Conservation (phyloP, 208 protist species). For the Trypanosoma congolense region DNA sequence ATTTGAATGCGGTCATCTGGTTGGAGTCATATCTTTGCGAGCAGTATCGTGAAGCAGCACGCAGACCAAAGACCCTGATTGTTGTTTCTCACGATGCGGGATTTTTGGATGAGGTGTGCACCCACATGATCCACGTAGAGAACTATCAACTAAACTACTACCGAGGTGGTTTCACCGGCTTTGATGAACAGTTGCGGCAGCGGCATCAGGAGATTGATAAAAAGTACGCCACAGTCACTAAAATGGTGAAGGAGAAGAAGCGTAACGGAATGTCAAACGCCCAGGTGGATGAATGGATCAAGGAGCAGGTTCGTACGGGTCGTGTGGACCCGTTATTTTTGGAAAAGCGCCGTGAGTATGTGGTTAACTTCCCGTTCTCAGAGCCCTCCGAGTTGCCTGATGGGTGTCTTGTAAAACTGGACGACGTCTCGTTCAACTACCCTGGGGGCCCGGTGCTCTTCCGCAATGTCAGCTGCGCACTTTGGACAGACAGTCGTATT, state of each 20-base stretch:
- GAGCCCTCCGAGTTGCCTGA: conserved; percentile 74
- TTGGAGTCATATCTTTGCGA: conserved; percentile 88
- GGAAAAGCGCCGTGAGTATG: conserved; percentile 84
- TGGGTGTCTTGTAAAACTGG: conserved; percentile 76
- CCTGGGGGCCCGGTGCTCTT: conserved; percentile 68
- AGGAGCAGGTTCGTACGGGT: conserved; percentile 64
- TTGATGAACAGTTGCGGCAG: conserved; percentile 70
- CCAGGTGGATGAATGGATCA: conserved; percentile 77
- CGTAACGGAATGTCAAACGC: conserved; percentile 84
- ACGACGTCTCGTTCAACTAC: conserved; percentile 84
- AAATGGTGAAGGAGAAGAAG: conserved; percentile 84
- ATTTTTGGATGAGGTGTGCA: conserved; percentile 94
- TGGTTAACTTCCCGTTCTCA: conserved; percentile 86
- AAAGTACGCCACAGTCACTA: conserved; percentile 66
- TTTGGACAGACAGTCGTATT: conserved; percentile 88
- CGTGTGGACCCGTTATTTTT: conserved; percentile 62
- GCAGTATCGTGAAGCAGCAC: conserved; percentile 73
- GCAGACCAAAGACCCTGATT: conserved; percentile 88
- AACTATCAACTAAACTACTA: conserved; percentile 89
- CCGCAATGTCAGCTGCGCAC: conserved; percentile 67
- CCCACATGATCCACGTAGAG: conserved; percentile 91
- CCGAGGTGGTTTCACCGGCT: conserved; percentile 67
- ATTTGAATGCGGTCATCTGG: conserved; percentile 94
- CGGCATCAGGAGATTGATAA: conserved; percentile 82
- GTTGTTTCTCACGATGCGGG: conserved; percentile 96